Conservation (phyloP, 2,329 filamentous ascomycete genomes). For the Magnaporthiopsis incrustans region DNA sequence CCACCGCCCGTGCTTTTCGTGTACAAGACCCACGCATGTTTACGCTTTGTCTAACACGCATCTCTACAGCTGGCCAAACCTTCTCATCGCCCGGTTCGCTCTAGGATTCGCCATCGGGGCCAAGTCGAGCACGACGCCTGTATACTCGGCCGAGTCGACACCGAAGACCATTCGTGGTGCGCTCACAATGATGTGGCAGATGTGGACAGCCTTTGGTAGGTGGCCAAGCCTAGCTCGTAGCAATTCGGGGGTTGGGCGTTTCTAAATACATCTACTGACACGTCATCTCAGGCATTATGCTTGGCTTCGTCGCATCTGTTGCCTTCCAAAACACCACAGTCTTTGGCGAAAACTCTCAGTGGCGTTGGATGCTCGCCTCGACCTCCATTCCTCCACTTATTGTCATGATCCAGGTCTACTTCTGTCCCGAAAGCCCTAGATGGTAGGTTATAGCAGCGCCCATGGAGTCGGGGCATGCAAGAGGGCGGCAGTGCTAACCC, state of each 20-base stretch:
- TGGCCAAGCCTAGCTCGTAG: not conserved
- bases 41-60: not conserved
- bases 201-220: constrained; percentile 33
- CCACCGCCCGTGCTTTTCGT: not conserved
- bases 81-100: constrained; percentile 58
- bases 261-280: not conserved
- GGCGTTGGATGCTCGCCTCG: constrained; percentile 6
- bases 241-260: too few relatives aligned
- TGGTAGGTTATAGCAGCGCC: not conserved
- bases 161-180: constrained; percentile 4
- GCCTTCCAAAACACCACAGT: not conserved
- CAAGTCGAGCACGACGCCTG: constrained; percentile 42
- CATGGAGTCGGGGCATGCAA: not conserved
- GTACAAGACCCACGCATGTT: not conserved
- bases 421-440: constrained; percentile 1
- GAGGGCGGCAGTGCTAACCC: not conserved
- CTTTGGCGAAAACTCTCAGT: constrained; percentile 3
- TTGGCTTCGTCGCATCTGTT: constrained; percentile 26
- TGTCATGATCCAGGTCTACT: constrained; percentile 5
- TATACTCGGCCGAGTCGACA: constrained; percentile 4
- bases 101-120: constrained; percentile 60
- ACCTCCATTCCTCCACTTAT: constrained; percentile 1
- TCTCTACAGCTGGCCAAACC: constrained; percentile 46
- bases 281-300: constrained; percentile 30
- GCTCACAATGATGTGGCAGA: constrained; percentile 10